Conservation (phyloP, 2,329 filamentous ascomycete genomes). For the Macrophomina pseudophaseolina region DNA sequence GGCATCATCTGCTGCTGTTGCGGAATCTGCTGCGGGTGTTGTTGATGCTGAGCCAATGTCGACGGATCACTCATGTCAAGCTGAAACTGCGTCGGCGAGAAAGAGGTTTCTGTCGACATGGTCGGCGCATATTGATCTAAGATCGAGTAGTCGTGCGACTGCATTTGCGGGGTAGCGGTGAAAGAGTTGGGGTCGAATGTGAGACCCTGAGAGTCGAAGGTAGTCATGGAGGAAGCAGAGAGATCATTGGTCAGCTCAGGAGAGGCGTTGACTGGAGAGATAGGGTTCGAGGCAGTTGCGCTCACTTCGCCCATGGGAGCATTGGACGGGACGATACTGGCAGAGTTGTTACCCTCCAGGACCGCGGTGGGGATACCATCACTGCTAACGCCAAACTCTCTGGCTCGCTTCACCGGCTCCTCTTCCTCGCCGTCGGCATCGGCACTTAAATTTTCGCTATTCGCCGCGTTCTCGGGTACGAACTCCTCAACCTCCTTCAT, state of each 20-base stretch:
- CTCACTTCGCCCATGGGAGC: neutral
- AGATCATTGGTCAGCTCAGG: neutral
- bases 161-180: conserved; percentile 5
- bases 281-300: conserved; percentile 9
- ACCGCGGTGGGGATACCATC: conserved; percentile 18
- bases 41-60: conserved; percentile 11
- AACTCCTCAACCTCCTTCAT: conserved; percentile 62
- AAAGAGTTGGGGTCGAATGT: conserved; percentile 20
- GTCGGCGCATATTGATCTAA: conserved; percentile 22
- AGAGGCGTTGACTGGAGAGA: conserved; percentile 6
- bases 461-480: conserved; percentile 32
- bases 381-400: conserved; percentile 16
- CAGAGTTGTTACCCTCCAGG: conserved; percentile 10
- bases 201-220: conserved; percentile 12
- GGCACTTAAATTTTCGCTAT: neutral
- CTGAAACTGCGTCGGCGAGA: conserved; percentile 20
- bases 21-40: conserved; percentile 13
- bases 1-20: conserved; percentile 23
- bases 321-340: conserved; percentile 7
- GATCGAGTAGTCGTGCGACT: conserved; percentile 18
- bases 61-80: conserved; percentile 17
- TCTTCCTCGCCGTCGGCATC: conserved; percentile 24
- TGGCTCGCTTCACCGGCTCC: conserved; percentile 24
- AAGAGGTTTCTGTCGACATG: conserved; percentile 12
- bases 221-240: neutral